Evolutionary conservation across 2,329 filamentous ascomycete genomes (phyloP).

Genomic region (Colletotrichum lentis): DNA sequence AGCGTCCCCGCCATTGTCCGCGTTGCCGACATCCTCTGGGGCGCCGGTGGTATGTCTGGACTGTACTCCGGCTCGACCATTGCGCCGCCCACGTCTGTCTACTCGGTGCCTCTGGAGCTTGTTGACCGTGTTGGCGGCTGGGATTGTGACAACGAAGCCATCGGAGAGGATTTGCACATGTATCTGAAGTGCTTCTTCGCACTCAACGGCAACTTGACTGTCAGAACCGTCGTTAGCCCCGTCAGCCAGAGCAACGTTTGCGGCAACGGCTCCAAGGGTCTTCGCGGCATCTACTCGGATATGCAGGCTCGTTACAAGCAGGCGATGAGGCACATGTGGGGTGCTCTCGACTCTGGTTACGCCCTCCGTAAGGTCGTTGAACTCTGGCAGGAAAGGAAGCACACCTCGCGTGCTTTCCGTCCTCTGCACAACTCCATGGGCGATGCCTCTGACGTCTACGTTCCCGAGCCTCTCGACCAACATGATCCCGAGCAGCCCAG

Average conservation of each 20-base stretch:
- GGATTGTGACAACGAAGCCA: constrained; percentile 75
- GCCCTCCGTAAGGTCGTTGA: constrained; percentile 66
- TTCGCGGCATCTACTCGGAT: constrained; percentile 64
- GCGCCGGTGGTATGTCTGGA: constrained; percentile 73
- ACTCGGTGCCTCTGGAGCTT: constrained; percentile 72
- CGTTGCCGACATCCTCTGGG: constrained; percentile 77
- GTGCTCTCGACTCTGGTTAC: constrained; percentile 73
- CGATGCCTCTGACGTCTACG: constrained; percentile 56
- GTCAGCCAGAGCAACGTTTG: constrained; percentile 78
- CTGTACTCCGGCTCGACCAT: constrained; percentile 70
- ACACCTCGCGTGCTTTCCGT: constrained; percentile 62
- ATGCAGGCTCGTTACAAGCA: constrained; percentile 74
- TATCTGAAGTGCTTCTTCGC: constrained; percentile 81
- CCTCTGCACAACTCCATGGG: constrained; percentile 63
- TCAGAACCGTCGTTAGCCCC: constrained; percentile 70
- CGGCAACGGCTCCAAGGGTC: constrained; percentile 62
- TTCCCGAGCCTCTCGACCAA: constrained; percentile 55
- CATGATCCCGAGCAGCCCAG: constrained; percentile 51
- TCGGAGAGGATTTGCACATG: constrained; percentile 81
- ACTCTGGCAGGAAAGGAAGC: constrained; percentile 66
- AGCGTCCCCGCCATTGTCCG: constrained; percentile 72
- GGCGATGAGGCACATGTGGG: constrained; percentile 80
- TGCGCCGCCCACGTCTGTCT: constrained; percentile 76
- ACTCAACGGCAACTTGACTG: constrained; percentile 72
- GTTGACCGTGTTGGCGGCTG: constrained; percentile 75